A percentile compares a stretch with the other conserved stretches of the same genome.
phyloP scores from a whole-genome alignment of 225 moss, liverwort and hornwort genomes.

The Asterella californica region DNA sequence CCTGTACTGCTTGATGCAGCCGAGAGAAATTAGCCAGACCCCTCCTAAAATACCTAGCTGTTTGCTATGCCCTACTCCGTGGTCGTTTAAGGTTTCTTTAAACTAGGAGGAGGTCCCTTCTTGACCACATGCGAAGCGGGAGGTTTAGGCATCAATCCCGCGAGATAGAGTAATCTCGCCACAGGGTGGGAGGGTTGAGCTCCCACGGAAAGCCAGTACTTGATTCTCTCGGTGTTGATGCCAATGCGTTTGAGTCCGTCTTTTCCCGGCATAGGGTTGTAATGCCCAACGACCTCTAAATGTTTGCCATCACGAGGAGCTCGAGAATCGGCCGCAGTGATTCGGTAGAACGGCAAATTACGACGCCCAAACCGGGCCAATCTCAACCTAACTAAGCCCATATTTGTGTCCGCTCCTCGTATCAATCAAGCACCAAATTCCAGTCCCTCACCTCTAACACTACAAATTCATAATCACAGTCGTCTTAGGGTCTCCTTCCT shows the following conservation, averaged over 20 bases:
- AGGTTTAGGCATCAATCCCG: constrained; percentile 79
- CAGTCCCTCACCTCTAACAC: not conserved
- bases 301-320: constrained; percentile 89
- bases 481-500: not conserved
- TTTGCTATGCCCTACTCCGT: not conserved
- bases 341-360: constrained; percentile 86
- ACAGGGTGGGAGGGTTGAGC: constrained; percentile 94
- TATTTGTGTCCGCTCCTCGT: constrained; percentile 11
- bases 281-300: constrained; percentile 86
- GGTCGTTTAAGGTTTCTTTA: constrained; percentile 9
- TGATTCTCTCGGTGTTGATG: constrained; percentile 80
- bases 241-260: constrained; percentile 96
- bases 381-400: constrained; percentile 82
- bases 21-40: not conserved
- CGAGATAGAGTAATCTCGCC: constrained; percentile 72
- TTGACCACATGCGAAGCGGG: constrained; percentile 55
- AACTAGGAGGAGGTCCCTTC: constrained; percentile 52
- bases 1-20: not conserved
- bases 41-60: not conserved
- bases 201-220: constrained; percentile 98
- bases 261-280: constrained; percentile 87
- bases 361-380: constrained; percentile 87
- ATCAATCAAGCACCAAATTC: not conserved
- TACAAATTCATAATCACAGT: not conserved
- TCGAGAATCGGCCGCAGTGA: constrained; percentile 85